Evolutionary conservation across 139 green algal species (phyloP).

Genomic region (Yamagishiella unicocca): DNA sequence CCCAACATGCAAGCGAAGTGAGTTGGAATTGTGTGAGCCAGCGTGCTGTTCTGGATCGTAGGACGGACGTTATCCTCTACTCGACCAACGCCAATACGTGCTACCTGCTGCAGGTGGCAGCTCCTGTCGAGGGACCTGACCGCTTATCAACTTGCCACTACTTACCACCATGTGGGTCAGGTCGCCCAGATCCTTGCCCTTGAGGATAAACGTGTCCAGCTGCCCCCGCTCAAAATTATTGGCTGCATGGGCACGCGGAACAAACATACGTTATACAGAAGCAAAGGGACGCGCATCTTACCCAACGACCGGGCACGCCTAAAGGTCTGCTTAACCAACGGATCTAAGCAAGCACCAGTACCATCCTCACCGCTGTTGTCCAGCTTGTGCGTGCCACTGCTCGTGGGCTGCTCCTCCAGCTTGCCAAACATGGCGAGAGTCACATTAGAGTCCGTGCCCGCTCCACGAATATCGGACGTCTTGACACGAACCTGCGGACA

Average conservation of each 20-base stretch:
- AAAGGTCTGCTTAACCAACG: too few relatives aligned
- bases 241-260: neutral
- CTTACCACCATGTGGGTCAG: conserved; percentile 52
- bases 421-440: conserved; percentile 67
- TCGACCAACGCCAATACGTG: too few relatives aligned
- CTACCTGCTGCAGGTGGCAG: too few relatives aligned
- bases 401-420: conserved; percentile 45
- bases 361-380: conserved; percentile 46
- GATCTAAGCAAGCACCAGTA: too few relatives aligned
- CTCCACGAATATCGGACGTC: conserved; percentile 70
- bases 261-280: neutral
- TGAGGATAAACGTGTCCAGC: conserved; percentile 68
- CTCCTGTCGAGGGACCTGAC: too few relatives aligned
- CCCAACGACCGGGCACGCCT: too few relatives aligned
- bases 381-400: conserved; percentile 53
- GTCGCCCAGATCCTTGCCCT: conserved; percentile 64
- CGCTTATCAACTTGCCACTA: neutral
- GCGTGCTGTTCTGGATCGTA: too few relatives aligned
- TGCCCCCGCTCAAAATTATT: conserved; percentile 64
- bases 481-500: conserved; percentile 55
- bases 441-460: conserved; percentile 73
- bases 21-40: too few relatives aligned
- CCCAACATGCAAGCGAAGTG: too few relatives aligned
- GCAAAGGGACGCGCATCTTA: too few relatives aligned
- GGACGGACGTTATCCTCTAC: too few relatives aligned